Evolutionary conservation across 1,284 basidiomycete genomes (phyloP), one percentile per base, ranked within the genome.

Genomic region (Coniophora puteana): DNA sequence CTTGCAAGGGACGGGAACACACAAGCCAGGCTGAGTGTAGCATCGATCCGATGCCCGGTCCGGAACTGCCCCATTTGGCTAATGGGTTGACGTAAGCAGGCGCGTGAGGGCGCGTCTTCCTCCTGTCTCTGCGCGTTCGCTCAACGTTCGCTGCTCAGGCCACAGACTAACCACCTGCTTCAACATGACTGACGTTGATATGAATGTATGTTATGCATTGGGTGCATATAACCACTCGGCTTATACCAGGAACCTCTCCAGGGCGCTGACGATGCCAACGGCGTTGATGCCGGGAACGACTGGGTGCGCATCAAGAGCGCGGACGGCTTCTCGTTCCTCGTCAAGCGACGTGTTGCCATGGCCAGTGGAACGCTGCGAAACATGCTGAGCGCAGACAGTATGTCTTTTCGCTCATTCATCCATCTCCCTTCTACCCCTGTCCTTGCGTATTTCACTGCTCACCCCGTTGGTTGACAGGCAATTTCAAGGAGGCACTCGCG

Each of bases 291-390:
- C 18, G 41, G 60, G 44, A 48, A 69, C 25, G 67, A 66, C 11
- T 80, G 78, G 78, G 69, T 80, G 23, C 69, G 72, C 26, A 63
- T 80, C 7, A 63, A 64, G 26, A 76, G 72, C 49, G 61, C 55
- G 0, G 78, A 80, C 41, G 76, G 76, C 3, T 75, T 71, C 49
- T 65, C 71, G 5, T 80, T 71, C 51, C 61, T 80, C 27, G 56
- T 79, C 41, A 67, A 62, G 37, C 66, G 75, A 18, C 72, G 65
- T 45, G 72, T 76, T n/a, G 75, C 73, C 6, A 55, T 67, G 36
- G 64, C 61, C 38, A 78, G 76, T 44, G 74, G 68, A 14, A 77
- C 72, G 0, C 63, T 80, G 44, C 68, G 63, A 48, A 69, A 67
- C 44, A 60, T 60, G 58, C 57, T 61, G 27, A 65, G 52, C 40